These are phyloP conservation scores for Fusarium nematophilum DNA, from an alignment of 2,329 filamentous ascomycete genomes.

Conservation along the genomic window DNA sequence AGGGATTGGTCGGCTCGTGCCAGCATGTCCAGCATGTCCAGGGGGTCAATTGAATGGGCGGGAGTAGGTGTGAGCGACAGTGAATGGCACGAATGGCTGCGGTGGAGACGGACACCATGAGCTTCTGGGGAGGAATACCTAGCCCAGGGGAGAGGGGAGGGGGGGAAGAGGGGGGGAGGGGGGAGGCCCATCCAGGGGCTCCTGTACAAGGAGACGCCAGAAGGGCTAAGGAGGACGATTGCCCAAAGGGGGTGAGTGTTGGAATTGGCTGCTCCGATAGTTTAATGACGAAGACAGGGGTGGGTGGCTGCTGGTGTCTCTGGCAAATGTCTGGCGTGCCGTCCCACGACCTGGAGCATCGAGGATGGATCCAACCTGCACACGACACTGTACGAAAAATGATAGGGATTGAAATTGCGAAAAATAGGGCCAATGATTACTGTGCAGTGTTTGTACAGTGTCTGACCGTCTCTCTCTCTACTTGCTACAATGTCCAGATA, in stretches of 20 bases:
- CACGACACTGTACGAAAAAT: constrained; percentile 5
- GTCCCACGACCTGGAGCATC: neutral
- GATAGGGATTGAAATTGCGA: constrained; percentile 4
- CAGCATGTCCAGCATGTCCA: neutral
- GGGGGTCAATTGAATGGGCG: constrained; percentile 4
- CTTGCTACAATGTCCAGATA: too few relatives aligned
- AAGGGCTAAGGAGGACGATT: constrained; percentile 39
- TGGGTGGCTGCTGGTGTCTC: constrained; percentile 26
- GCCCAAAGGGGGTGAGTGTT: constrained; percentile 45
- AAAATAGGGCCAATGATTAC: too few relatives aligned
- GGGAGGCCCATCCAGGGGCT: constrained; percentile 23
- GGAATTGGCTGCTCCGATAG: constrained; percentile 50
- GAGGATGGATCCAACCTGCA: neutral
- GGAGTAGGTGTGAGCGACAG: constrained; percentile 20
- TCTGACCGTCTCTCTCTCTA: too few relatives aligned
- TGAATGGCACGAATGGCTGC: constrained; percentile 10
- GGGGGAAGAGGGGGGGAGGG: too few relatives aligned
- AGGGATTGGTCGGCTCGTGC: constrained; percentile 27
- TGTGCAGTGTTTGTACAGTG: too few relatives aligned
- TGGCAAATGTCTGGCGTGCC: constrained; percentile 11
- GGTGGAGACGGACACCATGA: constrained; percentile 12
- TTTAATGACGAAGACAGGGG: constrained; percentile 49
- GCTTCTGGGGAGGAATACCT: constrained; percentile 16
- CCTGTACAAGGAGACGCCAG: constrained; percentile 17
- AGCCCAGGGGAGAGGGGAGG: too few relatives aligned